Percentiles rank a stretch among this genome's conserved stretches.
Conservation (phyloP, 768 basidiomycete species). For the Boletus rubescentipes region DNA sequence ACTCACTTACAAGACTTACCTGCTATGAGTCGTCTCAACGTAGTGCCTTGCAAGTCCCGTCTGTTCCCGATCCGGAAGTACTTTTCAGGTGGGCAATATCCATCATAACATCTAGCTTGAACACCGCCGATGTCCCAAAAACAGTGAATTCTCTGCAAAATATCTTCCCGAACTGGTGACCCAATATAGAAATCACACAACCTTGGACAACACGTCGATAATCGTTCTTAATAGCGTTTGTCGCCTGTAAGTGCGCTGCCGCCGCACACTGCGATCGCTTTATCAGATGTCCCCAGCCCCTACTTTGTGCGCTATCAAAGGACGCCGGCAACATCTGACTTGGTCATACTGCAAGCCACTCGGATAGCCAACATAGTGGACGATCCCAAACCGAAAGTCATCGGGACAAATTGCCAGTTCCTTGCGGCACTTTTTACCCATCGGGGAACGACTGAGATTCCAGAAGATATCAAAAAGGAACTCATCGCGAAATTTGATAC, state of each 20-base stretch:
- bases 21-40: no score
- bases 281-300: constrained; percentile 26
- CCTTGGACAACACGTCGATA: constrained; percentile 24
- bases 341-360: constrained; percentile 39
- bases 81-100: constrained; percentile 14
- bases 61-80: constrained; percentile 3
- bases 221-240: constrained; percentile 34
- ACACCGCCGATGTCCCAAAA: not conserved
- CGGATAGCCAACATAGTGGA: constrained; percentile 29
- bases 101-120: not conserved
- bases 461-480: constrained; percentile 32
- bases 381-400: constrained; percentile 17
- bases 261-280: not conserved
- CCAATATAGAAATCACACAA: constrained; percentile 27
- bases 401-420: constrained; percentile 41
- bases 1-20: no score
- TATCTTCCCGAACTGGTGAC: constrained; percentile 36
- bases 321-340: constrained; percentile 30
- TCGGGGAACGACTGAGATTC: constrained; percentile 35
- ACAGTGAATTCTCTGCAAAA: constrained; percentile 36
- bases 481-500: constrained; percentile 34
- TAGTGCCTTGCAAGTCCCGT: not conserved
- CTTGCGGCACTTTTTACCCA: constrained; percentile 39
- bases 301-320: constrained; percentile 42
- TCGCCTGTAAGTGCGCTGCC: not conserved